These are phyloP conservation scores for Fusarium falciforme DNA, from an alignment of 2,329 filamentous ascomycete species.

Conservation along the genomic window DNA sequence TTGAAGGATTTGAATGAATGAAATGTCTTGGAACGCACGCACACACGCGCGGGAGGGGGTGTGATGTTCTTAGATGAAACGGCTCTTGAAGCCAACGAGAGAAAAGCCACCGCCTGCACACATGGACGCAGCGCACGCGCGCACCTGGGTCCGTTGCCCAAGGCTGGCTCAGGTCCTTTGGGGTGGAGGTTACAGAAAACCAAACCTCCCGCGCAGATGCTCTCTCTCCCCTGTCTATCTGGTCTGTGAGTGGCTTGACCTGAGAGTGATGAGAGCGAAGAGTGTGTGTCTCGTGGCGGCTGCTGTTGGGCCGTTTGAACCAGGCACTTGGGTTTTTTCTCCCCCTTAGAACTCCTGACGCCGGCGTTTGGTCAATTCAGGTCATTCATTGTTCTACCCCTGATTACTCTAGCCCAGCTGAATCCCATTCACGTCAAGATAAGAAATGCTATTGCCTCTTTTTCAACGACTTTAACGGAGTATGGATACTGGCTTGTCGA, in stretches of 20 bases:
- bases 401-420: neutral
- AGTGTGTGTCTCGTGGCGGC: constrained; percentile 19
- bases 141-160: constrained; percentile 23
- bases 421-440: neutral
- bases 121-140: neutral
- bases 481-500: neutral
- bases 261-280: neutral
- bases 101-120: constrained; percentile 5
- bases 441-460: constrained; percentile 27
- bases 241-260: constrained; percentile 14
- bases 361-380: neutral
- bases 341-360: neutral
- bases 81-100: constrained; percentile 23
- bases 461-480: constrained; percentile 16
- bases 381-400: neutral
- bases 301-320: constrained; percentile 11
- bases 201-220: neutral
- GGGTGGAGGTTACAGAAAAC: constrained; percentile 10
- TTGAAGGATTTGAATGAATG: neutral
- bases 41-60: neutral
- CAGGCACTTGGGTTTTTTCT: neutral
- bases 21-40: neutral
- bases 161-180: constrained; percentile 12
- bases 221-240: neutral
- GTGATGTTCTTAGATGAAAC: constrained; percentile 28